Conservation (phyloP, 2,329 filamentous ascomycete species). For the Cladobotryum mycophilum region DNA sequence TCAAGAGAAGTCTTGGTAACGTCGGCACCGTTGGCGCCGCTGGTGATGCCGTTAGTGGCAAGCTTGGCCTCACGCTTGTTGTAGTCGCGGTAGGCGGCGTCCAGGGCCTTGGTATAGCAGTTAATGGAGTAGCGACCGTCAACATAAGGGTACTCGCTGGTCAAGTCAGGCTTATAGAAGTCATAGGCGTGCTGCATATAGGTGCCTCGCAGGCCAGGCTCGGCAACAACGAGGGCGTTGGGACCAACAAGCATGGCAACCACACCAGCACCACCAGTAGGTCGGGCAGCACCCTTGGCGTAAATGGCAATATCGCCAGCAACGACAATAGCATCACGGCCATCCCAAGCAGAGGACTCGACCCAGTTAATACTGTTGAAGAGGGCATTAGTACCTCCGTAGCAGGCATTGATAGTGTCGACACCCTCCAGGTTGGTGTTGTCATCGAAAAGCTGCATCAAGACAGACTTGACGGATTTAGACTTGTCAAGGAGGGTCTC, state of each 20-base stretch:
- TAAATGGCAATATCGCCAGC: conserved; percentile 81
- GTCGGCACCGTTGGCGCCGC: conserved; percentile 44
- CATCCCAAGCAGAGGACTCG: conserved; percentile 82
- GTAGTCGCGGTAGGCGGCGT: conserved; percentile 77
- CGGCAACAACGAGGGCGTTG: conserved; percentile 67
- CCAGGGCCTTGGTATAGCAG: conserved; percentile 77
- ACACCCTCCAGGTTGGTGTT: conserved; percentile 82
- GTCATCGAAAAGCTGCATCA: conserved; percentile 80
- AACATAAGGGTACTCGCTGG: conserved; percentile 80
- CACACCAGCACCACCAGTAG: conserved; percentile 72
- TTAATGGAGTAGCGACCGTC: conserved; percentile 77
- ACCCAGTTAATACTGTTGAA: conserved; percentile 83
- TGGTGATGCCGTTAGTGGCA: conserved; percentile 46
- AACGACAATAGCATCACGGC: conserved; percentile 72
- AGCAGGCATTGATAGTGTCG: conserved; percentile 80
- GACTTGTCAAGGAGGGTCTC: conserved; percentile 86
- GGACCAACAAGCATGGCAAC: conserved; percentile 76
- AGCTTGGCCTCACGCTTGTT: conserved; percentile 61
- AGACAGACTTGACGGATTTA: conserved; percentile 82
- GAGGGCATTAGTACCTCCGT: conserved; percentile 77
- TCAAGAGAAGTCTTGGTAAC: conserved; percentile 59
- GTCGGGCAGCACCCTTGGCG: conserved; percentile 74
- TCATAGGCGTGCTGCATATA: conserved; percentile 84
- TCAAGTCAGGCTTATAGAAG: conserved; percentile 85
- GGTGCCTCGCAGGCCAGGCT: conserved; percentile 71